These are phyloP conservation scores for Lindgomyces ingoldianus DNA, from an alignment of 495 filamentous ascomycete genomes.

Conservation along the genomic window DNA sequence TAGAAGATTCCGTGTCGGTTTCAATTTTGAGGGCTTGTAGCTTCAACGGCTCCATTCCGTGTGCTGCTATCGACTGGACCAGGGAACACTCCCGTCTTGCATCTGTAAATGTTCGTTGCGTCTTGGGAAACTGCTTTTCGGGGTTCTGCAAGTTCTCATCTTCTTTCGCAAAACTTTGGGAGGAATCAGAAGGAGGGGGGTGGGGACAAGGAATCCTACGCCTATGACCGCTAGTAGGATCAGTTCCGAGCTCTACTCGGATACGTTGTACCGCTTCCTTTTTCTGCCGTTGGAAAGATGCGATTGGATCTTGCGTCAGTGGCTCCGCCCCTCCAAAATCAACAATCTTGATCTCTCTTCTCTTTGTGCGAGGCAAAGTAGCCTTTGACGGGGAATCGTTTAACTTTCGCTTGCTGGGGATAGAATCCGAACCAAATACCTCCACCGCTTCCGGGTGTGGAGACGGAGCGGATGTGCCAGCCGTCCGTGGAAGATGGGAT, in stretches of 20 bases:
- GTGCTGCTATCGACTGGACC: no score
- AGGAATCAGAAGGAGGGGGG: no score
- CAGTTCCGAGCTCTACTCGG: background rate
- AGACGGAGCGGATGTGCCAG: background rate
- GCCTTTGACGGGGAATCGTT: constrained; percentile 2
- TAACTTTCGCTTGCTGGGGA: constrained; percentile 13
- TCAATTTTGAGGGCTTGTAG: background rate
- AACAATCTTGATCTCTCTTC: constrained; percentile 16
- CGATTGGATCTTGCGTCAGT: background rate
- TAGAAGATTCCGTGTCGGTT: background rate
- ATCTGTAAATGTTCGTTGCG: no score
- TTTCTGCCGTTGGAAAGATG: background rate
- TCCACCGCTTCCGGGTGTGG: background rate
- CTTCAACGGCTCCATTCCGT: background rate
- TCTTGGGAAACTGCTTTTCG: no score
- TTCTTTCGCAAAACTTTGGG: no score
- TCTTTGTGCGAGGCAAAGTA: constrained; percentile 4
- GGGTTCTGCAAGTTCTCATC: no score
- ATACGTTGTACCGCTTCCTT: background rate
- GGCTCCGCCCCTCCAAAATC: background rate
- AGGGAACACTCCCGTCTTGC: no score
- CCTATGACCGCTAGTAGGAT: background rate
- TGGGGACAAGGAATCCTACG: no score
- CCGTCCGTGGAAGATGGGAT: no score
- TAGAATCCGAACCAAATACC: background rate